A percentile compares a stretch with the other conserved stretches of the same genome.
Evolutionary conservation across 768 basidiomycete genomes (phyloP).

Genomic region (Leccinum variicolor): DNA sequence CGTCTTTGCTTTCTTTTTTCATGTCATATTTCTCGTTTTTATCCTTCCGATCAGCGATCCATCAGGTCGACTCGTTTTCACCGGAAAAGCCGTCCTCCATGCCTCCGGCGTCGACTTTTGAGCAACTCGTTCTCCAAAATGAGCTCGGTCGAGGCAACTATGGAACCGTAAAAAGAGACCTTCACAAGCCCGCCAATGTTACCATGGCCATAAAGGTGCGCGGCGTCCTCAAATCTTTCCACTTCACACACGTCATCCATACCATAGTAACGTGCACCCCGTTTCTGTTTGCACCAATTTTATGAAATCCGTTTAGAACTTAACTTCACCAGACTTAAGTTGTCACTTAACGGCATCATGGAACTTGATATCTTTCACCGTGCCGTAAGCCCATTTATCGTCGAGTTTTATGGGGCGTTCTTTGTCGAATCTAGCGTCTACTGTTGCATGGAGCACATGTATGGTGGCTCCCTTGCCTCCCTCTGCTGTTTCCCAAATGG

Average conservation of each 20-base stretch:
- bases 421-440: too few species aligned
- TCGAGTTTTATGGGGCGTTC: too few species aligned
- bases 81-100: constrained; percentile 89
- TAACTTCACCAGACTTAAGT: constrained; percentile 89
- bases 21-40: constrained; percentile 1
- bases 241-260: constrained; percentile 12
- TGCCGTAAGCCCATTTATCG: too few species aligned
- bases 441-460: too few species aligned
- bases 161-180: constrained; percentile 95
- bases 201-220: constrained; percentile 98
- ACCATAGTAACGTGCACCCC: neutral
- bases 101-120: constrained; percentile 86
- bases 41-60: constrained; percentile 63
- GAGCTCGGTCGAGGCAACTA: constrained; percentile 97
- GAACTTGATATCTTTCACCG: too few species aligned
- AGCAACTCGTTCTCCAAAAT: constrained; percentile 83
- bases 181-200: constrained; percentile 94
- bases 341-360: constrained; percentile 90
- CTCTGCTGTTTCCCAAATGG: too few species aligned
- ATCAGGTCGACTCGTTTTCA: constrained; percentile 92
- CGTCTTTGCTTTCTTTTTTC: constrained; percentile 30
- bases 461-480: too few species aligned
- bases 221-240: constrained; percentile 9
- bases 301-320: constrained; percentile 98
- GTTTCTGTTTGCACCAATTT: neutral